Percentiles rank a stretch among this genome's conserved stretches.
Conservation (phyloP, 2,329 filamentous ascomycete species). For the Ophiocordyceps robertsii region DNA sequence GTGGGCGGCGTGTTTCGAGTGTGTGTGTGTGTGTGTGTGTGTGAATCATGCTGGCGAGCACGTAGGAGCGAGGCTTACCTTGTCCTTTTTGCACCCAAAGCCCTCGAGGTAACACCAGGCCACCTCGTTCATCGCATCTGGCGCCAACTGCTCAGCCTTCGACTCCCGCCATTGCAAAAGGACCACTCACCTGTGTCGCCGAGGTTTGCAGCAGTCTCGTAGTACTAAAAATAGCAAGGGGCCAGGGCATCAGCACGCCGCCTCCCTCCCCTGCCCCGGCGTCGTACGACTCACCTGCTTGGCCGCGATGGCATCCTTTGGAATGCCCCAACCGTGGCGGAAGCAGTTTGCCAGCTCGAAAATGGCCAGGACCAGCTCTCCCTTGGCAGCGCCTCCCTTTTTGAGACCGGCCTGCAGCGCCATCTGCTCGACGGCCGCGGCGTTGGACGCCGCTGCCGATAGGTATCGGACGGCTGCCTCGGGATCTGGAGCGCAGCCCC, state of each 20-base stretch:
- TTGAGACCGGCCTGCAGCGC: conserved; percentile 79
- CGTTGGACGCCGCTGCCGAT: conserved; percentile 78
- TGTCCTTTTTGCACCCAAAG: conserved; percentile 97
- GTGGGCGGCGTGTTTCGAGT: too few relatives aligned
- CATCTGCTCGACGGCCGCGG: conserved; percentile 71
- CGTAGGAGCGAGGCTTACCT: conserved; percentile 41
- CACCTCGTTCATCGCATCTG: conserved; percentile 93
- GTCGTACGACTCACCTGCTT: conserved; percentile 40
- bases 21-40: background rate
- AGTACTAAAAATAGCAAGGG: conserved; percentile 49
- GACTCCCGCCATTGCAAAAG: background rate
- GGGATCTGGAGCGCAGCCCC: conserved; percentile 69
- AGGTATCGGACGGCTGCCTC: conserved; percentile 70
- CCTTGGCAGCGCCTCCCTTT: conserved; percentile 89
- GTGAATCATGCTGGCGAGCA: background rate
- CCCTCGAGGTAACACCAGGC: conserved; percentile 94
- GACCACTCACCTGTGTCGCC: conserved; percentile 60
- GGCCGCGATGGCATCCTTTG: conserved; percentile 74
- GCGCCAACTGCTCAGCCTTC: conserved; percentile 3
- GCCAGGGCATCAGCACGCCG: conserved; percentile 14
- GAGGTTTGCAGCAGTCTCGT: conserved; percentile 92
- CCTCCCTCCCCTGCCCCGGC: background rate
- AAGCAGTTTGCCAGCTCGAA: conserved; percentile 92
- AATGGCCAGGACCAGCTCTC: conserved; percentile 89
- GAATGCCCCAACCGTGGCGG: conserved; percentile 86